phyloP scores from a whole-genome alignment of 2,329 filamentous ascomycete genomes.

The Nemania serpens region DNA sequence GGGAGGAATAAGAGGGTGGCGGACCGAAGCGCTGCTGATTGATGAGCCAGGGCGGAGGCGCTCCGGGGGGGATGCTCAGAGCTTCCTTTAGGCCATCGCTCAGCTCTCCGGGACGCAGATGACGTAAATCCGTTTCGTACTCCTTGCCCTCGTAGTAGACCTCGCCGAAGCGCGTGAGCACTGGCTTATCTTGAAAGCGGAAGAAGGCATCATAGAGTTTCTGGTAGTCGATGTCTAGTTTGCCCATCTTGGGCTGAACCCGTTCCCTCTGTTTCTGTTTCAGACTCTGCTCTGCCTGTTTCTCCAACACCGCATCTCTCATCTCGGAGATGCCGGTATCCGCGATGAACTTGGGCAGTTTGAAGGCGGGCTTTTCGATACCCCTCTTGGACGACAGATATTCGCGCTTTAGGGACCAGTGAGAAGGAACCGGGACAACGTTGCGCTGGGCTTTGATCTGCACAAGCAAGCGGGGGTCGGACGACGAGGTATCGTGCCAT shows the following conservation, averaged over 20 bases:
- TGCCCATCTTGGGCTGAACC: conserved; percentile 94
- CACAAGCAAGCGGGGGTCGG: conserved; percentile 85
- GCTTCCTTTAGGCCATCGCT: conserved; percentile 90
- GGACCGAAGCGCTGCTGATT: conserved; percentile 94
- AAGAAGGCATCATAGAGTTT: conserved; percentile 99
- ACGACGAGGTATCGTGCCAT: conserved; percentile 93
- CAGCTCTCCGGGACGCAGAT: conserved; percentile 87
- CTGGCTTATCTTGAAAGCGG: conserved; percentile 93
- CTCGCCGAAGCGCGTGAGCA: conserved; percentile 91
- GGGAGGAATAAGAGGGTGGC: conserved; percentile 91
- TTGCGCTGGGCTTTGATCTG: conserved; percentile 96
- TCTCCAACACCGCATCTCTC: conserved; percentile 94
- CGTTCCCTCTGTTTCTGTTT: conserved; percentile 96
- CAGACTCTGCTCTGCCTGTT: conserved; percentile 87
- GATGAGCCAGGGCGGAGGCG: conserved; percentile 95
- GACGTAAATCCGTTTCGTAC: conserved; percentile 90
- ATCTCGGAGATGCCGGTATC: conserved; percentile 98
- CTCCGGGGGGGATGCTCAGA: conserved; percentile 88
- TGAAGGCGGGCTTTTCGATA: conserved; percentile 93
- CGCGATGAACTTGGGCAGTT: conserved; percentile 93
- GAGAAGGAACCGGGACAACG: conserved; percentile 88
- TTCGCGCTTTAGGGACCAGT: conserved; percentile 96
- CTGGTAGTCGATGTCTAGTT: conserved; percentile 97
- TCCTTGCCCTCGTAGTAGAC: conserved; percentile 99
- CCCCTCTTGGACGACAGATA: conserved; percentile 96